Conservation (phyloP, 1,284 basidiomycete genomes). For the Rhodotorula mucilaginosa region DNA sequence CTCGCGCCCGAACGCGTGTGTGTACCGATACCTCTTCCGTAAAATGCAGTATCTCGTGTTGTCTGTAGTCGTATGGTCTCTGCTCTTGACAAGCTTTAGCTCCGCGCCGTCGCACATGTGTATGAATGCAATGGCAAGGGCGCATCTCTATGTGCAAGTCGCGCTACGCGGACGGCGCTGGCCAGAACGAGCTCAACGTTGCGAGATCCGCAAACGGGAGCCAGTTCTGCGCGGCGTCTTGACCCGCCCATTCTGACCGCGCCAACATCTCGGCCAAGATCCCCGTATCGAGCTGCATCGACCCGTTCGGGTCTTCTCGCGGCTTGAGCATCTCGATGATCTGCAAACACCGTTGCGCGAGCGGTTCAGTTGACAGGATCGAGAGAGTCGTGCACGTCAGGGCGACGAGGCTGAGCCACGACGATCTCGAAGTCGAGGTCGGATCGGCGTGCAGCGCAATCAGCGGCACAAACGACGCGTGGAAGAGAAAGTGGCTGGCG, state of each 20-base stretch:
- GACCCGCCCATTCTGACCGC: not conserved
- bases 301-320: not conserved
- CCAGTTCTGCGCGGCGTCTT: not conserved
- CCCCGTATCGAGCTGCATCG: not conserved
- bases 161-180: not conserved
- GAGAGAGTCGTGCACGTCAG: not conserved
- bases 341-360: slow-evolving; percentile 3
- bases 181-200: not conserved
- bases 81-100: too few relatives aligned
- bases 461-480: slow-evolving; percentile 9
- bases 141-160: not conserved
- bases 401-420: not conserved
- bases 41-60: not conserved
- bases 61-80: too few relatives aligned
- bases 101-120: too few relatives aligned
- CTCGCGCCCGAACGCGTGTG: not conserved
- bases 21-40: not conserved
- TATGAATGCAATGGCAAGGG: too few relatives aligned
- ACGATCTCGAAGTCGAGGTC: not conserved
- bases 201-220: not conserved
- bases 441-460: slow-evolving; percentile 14
- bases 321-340: slow-evolving; percentile 7
- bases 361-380: not conserved
- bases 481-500: slow-evolving; percentile 14
- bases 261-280: slow-evolving; percentile 1